Evolutionary conservation across 176 grass and related monocot genomes (phyloP).

Genomic region (Triticum turgidum): DNA sequence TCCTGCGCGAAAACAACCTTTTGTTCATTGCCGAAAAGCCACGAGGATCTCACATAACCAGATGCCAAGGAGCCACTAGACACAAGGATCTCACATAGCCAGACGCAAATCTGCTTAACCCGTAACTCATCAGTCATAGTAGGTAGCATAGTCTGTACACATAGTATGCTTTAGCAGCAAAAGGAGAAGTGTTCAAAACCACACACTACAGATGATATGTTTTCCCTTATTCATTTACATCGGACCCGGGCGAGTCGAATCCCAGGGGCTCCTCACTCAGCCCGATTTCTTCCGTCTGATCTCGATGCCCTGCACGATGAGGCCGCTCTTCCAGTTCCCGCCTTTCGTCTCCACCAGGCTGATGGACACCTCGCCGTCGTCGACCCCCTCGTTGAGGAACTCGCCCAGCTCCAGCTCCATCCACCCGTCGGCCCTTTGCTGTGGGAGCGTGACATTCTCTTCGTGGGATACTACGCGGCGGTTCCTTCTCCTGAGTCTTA

Average conservation of each 20-base stretch:
- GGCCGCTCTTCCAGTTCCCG: conserved; percentile 46
- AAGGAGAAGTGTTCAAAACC: neutral
- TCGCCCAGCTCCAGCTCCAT: conserved; percentile 67
- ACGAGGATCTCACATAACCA: neutral
- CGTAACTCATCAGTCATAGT: no score
- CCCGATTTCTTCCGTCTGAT: conserved; percentile 48
- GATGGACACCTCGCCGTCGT: conserved; percentile 49
- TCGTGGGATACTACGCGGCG: neutral
- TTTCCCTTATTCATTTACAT: conserved; percentile 3
- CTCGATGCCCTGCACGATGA: conserved; percentile 72
- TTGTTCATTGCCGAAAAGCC: neutral
- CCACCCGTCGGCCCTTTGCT: conserved; percentile 42
- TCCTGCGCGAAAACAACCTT: no score
- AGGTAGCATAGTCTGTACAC: no score
- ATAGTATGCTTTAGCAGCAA: neutral
- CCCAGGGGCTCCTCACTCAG: neutral
- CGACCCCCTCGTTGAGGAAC: conserved; percentile 39
- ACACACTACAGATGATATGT: neutral
- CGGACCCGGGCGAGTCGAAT: neutral
- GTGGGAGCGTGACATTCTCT: neutral
- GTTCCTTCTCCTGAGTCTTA: neutral
- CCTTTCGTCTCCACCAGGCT: conserved; percentile 40
- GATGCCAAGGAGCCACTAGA: neutral
- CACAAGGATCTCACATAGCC: no score
- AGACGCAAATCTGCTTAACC: no score